phyloP scores from a whole-genome alignment of 2,329 filamentous ascomycete genomes.

The Sphaerulina populicola region DNA sequence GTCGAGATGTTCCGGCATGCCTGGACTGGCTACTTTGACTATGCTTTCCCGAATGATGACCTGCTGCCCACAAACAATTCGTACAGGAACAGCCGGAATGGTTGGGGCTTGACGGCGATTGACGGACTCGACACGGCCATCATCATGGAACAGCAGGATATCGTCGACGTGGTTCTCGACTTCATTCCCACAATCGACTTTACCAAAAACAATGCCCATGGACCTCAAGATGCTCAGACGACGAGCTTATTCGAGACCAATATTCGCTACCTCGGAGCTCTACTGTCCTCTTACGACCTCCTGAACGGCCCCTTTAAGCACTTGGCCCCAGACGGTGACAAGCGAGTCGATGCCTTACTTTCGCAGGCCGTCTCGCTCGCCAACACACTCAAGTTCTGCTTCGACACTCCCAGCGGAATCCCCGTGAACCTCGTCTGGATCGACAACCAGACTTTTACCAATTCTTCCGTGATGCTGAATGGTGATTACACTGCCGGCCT shows the following conservation, averaged over 20 bases:
- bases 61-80: constrained; percentile 59
- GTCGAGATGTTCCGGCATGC: constrained; percentile 60
- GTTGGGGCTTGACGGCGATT: constrained; percentile 75
- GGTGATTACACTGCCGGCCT: constrained; percentile 57
- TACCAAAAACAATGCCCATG: constrained; percentile 39
- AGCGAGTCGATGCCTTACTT: constrained; percentile 53
- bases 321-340: constrained; percentile 14
- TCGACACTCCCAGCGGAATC: constrained; percentile 66
- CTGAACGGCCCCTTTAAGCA: constrained; percentile 54
- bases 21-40: constrained; percentile 50
- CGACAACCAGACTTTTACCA: constrained; percentile 30
- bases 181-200: constrained; percentile 67
- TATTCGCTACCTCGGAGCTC: constrained; percentile 75
- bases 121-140: constrained; percentile 74
- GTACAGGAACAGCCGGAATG: constrained; percentile 63
- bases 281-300: constrained; percentile 69
- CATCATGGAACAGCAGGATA: constrained; percentile 61
- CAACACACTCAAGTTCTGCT: constrained; percentile 66
- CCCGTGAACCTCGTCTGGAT: constrained; percentile 63
- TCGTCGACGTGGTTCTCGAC: constrained; percentile 61
- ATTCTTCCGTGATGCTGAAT: constrained; percentile 33
- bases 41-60: constrained; percentile 47
- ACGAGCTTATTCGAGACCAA: constrained; percentile 78
- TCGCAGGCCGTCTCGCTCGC: constrained; percentile 60
- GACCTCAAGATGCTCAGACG: not conserved